Conservation (phyloP, 495 filamentous ascomycete genomes). For the Xylaria castorea region DNA sequence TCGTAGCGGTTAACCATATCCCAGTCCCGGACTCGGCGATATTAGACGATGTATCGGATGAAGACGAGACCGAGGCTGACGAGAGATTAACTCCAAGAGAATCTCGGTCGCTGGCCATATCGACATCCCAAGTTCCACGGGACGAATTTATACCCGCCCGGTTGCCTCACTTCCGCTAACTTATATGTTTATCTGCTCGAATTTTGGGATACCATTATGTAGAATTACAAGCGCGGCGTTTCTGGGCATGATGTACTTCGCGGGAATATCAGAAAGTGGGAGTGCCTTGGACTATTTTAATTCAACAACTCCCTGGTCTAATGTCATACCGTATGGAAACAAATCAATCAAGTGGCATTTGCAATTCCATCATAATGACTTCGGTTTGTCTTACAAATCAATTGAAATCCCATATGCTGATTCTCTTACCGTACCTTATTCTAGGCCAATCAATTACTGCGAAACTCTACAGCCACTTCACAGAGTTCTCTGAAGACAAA, state of each 20-base stretch:
- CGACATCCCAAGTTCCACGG: conserved; percentile 16
- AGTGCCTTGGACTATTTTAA: conserved; percentile 9
- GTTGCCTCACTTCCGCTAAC: conserved; percentile 38
- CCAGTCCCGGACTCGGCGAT: conserved; percentile 34
- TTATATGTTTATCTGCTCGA: background rate
- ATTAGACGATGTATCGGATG: conserved; percentile 35
- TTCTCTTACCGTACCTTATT: background rate
- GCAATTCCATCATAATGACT: no score
- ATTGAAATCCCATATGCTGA: background rate
- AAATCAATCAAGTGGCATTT: background rate
- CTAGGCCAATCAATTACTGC: background rate
- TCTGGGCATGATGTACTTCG: conserved; percentile 8
- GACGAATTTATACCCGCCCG: conserved; percentile 41
- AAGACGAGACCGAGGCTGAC: conserved; percentile 29
- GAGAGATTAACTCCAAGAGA: conserved; percentile 23
- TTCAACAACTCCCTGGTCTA: background rate
- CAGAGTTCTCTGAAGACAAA: background rate
- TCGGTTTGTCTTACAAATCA: background rate
- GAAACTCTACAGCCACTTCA: background rate
- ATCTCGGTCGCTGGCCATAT: conserved; percentile 9
- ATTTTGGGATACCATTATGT: conserved; percentile 19
- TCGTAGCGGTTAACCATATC: conserved; percentile 34
- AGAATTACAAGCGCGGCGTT: conserved; percentile 30
- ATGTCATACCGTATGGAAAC: background rate
- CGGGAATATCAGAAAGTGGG: conserved; percentile 15